Percentiles rank a stretch among this genome's conserved stretches.
Evolutionary conservation across 805 yeast species (phyloP).

Genomic region (Candida nitratophila): DNA sequence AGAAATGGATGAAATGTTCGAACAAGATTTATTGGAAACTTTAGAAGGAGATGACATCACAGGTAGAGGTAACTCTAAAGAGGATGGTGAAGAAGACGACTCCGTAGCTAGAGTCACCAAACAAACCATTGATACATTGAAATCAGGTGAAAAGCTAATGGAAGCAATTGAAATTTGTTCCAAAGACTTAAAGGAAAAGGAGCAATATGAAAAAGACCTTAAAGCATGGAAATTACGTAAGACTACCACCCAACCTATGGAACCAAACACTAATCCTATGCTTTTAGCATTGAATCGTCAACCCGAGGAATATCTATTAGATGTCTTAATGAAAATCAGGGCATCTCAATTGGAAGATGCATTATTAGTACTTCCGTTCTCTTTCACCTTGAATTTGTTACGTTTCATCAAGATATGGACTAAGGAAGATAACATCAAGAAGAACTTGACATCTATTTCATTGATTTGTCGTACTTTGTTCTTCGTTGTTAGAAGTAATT

Average conservation of each 20-base stretch:
- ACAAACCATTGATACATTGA: slow-evolving; percentile 85
- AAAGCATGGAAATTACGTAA: slow-evolving; percentile 31
- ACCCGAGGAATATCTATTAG: slow-evolving; percentile 76
- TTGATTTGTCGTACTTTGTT: slow-evolving; percentile 69
- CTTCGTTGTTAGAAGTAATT: slow-evolving; percentile 65
- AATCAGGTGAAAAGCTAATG: slow-evolving; percentile 88
- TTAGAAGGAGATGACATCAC: slow-evolving; percentile 48
- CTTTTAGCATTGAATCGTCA: slow-evolving; percentile 61
- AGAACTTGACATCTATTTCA: slow-evolving; percentile 43
- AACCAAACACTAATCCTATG: slow-evolving; percentile 65
- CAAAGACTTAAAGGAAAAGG: slow-evolving; percentile 55
- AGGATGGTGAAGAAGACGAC: slow-evolving; percentile 32
- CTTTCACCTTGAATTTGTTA: slow-evolving; percentile 66
- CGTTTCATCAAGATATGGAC: slow-evolving; percentile 76
- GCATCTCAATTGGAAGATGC: slow-evolving; percentile 92
- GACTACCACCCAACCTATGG: slow-evolving; percentile 41
- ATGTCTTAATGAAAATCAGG: slow-evolving; percentile 60
- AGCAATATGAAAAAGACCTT: slow-evolving; percentile 40
- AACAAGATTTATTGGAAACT: slow-evolving; percentile 66
- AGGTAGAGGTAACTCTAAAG: slow-evolving; percentile 26
- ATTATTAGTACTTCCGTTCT: slow-evolving; percentile 81
- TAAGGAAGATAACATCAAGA: slow-evolving; percentile 33
- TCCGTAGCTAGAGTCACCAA: slow-evolving; percentile 62
- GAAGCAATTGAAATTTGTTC: slow-evolving; percentile 85
- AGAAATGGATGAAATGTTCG: slow-evolving; percentile 90